Evolutionary conservation across 768 basidiomycete species (phyloP).

Genomic region (Mycena albidolilacea): DNA sequence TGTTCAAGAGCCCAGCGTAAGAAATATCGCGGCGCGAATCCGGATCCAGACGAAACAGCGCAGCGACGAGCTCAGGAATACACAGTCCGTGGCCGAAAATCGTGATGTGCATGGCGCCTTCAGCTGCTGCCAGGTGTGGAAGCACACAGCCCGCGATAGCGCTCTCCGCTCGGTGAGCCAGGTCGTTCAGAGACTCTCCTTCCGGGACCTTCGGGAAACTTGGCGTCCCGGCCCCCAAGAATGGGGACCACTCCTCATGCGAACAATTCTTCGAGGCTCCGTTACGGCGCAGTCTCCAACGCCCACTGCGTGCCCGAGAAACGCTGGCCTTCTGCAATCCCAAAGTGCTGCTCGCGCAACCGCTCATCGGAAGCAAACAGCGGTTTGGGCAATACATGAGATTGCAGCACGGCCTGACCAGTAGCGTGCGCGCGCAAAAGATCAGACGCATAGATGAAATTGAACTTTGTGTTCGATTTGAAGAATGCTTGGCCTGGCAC

Average conservation of each 20-base stretch:
- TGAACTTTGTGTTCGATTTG: conserved; percentile 58
- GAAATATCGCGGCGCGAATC: conserved; percentile 55
- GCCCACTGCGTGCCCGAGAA: conserved; percentile 53
- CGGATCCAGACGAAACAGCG: conserved; percentile 67
- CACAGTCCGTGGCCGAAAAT: conserved; percentile 84
- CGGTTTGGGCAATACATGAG: conserved; percentile 68
- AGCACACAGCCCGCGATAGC: conserved; percentile 70
- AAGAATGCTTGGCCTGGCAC: conserved; percentile 64
- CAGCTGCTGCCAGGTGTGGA: conserved; percentile 63
- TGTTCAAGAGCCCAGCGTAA: conserved; percentile 72
- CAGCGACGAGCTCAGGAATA: conserved; percentile 73
- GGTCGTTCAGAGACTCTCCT: conserved; percentile 77
- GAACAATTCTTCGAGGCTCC: conserved; percentile 61
- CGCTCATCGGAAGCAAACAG: conserved; percentile 66
- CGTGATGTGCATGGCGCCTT: conserved; percentile 69
- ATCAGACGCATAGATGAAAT: conserved; percentile 76
- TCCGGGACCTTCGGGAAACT: conserved; percentile 79
- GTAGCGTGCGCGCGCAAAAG: conserved; percentile 77
- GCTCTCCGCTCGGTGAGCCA: conserved; percentile 67
- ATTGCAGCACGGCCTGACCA: conserved; percentile 66
- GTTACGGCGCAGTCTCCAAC: conserved; percentile 44
- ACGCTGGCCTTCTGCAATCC: conserved; percentile 75
- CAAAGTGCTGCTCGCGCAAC: conserved; percentile 81
- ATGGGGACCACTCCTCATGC: conserved; percentile 69
- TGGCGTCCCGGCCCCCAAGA: conserved; percentile 59